Conservation (phyloP, 139 green algal species). For the Chlorella sp. region DNA sequence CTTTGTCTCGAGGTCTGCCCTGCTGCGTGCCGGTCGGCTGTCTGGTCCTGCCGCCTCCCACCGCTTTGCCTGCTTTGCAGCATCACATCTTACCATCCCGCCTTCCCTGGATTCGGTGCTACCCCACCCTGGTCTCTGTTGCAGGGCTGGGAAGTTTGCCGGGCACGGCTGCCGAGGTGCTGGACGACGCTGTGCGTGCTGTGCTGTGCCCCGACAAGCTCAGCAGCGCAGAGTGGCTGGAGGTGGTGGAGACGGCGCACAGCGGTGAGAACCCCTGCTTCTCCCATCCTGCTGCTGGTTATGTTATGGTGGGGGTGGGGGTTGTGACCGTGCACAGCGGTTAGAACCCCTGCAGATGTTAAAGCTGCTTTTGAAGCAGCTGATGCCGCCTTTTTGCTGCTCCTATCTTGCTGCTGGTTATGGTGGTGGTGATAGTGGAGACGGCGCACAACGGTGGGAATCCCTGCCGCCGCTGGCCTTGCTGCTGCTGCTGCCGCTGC, state of each 20-base stretch:
- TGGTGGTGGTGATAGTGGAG: background rate
- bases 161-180: constrained; percentile 91
- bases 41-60: too few relatives aligned
- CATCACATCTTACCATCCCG: background rate
- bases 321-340: too few relatives aligned
- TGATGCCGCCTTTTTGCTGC: too few relatives aligned
- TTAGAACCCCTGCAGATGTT: too few relatives aligned
- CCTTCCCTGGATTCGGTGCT: background rate
- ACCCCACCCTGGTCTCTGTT: background rate
- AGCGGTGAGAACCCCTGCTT: background rate
- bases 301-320: too few relatives aligned
- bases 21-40: background rate
- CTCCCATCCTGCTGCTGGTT: too few relatives aligned
- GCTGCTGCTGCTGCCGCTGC: too few relatives aligned
- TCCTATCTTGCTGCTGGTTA: background rate
- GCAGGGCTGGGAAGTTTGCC: constrained; percentile 84
- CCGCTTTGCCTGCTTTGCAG: too few relatives aligned
- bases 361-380: too few relatives aligned
- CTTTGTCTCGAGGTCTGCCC: background rate
- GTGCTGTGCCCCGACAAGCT: constrained; percentile 93
- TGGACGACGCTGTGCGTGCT: constrained; percentile 72
- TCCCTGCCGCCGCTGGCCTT: too few relatives aligned
- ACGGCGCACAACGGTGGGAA: too few relatives aligned
- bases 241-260: constrained; percentile 74
- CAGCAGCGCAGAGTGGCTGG: constrained; percentile 63